Conservation (phyloP, 202 grass and related monocot genomes). For the Bolboschoenoplectus hybrid region DNA sequence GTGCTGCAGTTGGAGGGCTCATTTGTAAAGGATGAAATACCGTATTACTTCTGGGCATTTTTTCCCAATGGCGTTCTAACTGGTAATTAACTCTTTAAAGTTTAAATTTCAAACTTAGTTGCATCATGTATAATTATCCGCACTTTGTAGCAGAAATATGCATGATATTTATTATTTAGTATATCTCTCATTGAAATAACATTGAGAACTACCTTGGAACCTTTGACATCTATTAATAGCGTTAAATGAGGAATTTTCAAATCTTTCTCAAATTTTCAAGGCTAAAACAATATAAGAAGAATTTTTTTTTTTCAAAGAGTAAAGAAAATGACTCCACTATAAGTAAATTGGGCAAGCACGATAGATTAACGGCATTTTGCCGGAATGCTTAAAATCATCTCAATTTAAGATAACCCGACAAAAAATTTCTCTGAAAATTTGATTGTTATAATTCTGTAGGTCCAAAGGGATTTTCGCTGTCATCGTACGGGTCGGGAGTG, state of each 20-base stretch:
- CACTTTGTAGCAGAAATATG: neutral
- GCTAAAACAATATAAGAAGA: neutral
- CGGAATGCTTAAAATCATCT: neutral
- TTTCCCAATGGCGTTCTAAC: constrained; percentile 70
- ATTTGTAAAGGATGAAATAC: constrained; percentile 66
- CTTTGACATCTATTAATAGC: neutral
- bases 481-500: constrained; percentile 62
- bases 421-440: neutral
- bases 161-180: constrained; percentile 16
- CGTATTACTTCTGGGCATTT: constrained; percentile 93
- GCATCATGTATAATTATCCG: neutral
- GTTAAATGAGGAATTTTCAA: neutral
- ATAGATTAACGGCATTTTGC: neutral
- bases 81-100: constrained; percentile 50
- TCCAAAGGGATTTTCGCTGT: constrained; percentile 82
- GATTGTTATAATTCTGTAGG: constrained; percentile 45
- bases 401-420: neutral
- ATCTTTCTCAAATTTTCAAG: neutral
- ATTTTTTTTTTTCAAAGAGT: neutral
- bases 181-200: constrained; percentile 25
- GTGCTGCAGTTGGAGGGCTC: constrained; percentile 84
- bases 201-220: neutral
- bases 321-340: neutral
- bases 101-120: neutral
- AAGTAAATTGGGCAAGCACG: neutral